Evolutionary conservation across 306 rosid genomes (phyloP), one percentile per base, ranked within the genome.

Genomic region (Rosa multiflora): DNA sequence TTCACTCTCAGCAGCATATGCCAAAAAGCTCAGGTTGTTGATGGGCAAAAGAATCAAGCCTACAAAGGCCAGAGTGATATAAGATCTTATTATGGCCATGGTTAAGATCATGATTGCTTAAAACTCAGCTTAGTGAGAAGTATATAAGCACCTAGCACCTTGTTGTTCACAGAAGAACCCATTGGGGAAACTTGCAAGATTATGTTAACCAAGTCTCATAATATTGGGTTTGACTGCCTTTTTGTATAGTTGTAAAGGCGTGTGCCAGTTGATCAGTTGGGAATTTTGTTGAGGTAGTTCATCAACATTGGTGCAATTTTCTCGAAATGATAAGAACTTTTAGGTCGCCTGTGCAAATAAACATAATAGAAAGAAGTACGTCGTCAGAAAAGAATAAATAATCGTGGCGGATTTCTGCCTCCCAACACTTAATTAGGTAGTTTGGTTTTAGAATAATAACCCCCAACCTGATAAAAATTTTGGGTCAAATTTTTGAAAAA

Each of bases 221-320:
- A 14, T 35, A 80, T 90, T 89, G 91, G 98, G 97, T 90, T 80
- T 92, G 94, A 88, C 97, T 26, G 63, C 49, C 4, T 5, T 43
- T 75, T 32, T 18, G 18, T 79, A 64, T 63, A 48, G 17, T 69
- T 21, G 72, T 68, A 10, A 42, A 70, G 37, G 9, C 20, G 68
- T 40, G 10, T 15, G 48, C 53, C 29, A 56, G 80, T 76, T 73
- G 85, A 55, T 46, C 56, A 58, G 29, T 42, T 6, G 42, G 53
- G 35, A 46, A 61, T 72, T 86, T 89, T 80, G 81, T 73, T 51
- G 76, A 13, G 90, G 92, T 94, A 70, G 99, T 84, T 89, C 81
- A 94, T 87, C 97, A 88, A 79, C 75, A 85, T 58, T 40, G 81
- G 75, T 58, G 77, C 70, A 52, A 73, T 80, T 73, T 86, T 88